Conservation (phyloP, 140 eudicot species). For the Anethum foeniculum region DNA sequence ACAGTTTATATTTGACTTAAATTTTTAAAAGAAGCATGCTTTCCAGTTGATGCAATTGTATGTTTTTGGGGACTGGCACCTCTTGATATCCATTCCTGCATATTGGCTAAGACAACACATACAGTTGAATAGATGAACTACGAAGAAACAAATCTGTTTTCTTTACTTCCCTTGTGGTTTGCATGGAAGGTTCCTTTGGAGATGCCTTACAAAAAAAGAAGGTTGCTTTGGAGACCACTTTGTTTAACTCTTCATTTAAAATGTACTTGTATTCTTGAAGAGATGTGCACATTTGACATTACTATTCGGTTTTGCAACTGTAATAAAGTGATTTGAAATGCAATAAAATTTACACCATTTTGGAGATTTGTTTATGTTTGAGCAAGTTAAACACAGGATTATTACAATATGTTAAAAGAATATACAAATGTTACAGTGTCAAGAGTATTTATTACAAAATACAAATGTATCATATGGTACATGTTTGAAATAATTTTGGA, state of each 20-base stretch:
- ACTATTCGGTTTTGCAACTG: neutral
- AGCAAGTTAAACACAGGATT: neutral
- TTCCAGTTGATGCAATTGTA: neutral
- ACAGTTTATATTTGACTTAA: slow-evolving; percentile 61
- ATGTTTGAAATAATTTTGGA: neutral
- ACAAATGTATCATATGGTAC: neutral
- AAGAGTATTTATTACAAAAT: neutral
- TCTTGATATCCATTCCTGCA: neutral
- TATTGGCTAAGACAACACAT: neutral
- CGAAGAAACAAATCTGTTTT: neutral
- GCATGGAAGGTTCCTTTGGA: neutral
- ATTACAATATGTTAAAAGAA: neutral
- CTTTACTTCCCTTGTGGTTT: neutral
- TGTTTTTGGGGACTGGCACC: neutral
- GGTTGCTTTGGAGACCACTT: neutral
- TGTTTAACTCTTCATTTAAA: neutral
- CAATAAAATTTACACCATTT: neutral
- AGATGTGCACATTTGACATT: neutral
- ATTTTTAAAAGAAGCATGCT: slow-evolving; percentile 7
- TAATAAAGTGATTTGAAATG: neutral
- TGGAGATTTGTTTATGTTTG: neutral
- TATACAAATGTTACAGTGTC: neutral
- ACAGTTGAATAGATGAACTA: neutral
- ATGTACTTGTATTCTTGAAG: neutral
- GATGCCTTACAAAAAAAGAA: neutral